phyloP scores from a whole-genome alignment of 192 early-diverging fungal genomes.

The Backusella circina region DNA sequence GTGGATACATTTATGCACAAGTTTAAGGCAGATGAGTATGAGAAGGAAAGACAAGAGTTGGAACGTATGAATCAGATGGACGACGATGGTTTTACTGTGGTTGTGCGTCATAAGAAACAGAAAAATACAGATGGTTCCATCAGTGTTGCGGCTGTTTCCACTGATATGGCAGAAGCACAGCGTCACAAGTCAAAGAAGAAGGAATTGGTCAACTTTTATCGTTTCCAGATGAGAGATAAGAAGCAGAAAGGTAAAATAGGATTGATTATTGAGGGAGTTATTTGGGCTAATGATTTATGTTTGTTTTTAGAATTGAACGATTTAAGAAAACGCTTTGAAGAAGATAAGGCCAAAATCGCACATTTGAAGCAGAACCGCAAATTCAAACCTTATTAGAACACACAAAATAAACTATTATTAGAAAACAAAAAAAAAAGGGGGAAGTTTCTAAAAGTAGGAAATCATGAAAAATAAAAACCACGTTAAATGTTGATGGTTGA shows the following conservation, averaged over 20 bases:
- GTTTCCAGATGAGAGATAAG: conserved; percentile 91
- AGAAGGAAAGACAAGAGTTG: conserved; percentile 59
- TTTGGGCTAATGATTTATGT: too few species aligned
- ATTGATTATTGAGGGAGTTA: background rate
- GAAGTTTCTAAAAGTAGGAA: background rate
- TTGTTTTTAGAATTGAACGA: conserved; percentile 74
- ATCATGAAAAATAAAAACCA: too few species aligned
- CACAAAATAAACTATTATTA: background rate
- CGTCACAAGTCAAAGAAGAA: conserved; percentile 57
- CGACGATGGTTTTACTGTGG: conserved; percentile 90
- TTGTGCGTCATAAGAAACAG: conserved; percentile 64
- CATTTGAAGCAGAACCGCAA: conserved; percentile 71
- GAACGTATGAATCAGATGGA: conserved; percentile 78
- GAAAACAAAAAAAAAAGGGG: background rate
- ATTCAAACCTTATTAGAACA: conserved; percentile 82
- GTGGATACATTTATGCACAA: conserved; percentile 74
- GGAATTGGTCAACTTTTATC: conserved; percentile 87
- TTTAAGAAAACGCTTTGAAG: conserved; percentile 88
- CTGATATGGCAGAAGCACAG: conserved; percentile 55
- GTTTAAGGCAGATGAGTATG: conserved; percentile 75
- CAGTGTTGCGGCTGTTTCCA: conserved; percentile 31
- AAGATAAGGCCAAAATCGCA: conserved; percentile 84
- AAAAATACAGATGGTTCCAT: conserved; percentile 65
- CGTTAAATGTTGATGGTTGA: too few species aligned
- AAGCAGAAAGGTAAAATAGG: conserved; percentile 73